phyloP scores from a whole-genome alignment of 768 basidiomycete species.

The Pleurotus platypus region DNA sequence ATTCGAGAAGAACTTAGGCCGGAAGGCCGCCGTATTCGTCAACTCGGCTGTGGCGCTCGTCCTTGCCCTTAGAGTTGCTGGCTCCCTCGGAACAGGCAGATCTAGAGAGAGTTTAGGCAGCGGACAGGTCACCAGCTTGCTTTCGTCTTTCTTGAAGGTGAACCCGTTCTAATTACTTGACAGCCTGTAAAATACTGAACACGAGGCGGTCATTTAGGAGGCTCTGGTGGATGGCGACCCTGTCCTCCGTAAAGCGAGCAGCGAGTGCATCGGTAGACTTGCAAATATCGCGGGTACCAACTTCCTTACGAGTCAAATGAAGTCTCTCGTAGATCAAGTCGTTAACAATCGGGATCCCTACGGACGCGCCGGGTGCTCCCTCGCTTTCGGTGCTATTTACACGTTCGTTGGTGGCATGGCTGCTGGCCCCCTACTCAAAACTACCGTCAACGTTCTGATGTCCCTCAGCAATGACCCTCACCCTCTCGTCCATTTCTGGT shows the following conservation, averaged over 20 bases:
- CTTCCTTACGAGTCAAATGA: slow-evolving; percentile 84
- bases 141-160: slow-evolving; percentile 82
- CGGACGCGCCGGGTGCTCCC: slow-evolving; percentile 88
- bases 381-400: slow-evolving; percentile 91
- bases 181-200: too few species aligned
- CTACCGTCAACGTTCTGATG: slow-evolving; percentile 92
- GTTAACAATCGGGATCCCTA: slow-evolving; percentile 93
- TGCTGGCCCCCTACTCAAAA: slow-evolving; percentile 91
- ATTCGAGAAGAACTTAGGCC: slow-evolving; percentile 39
- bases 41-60: slow-evolving; percentile 78
- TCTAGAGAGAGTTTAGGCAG: slow-evolving; percentile 66
- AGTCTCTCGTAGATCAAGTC: slow-evolving; percentile 88
- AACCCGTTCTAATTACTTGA: slow-evolving; percentile 8
- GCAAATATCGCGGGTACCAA: slow-evolving; percentile 78
- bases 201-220: slow-evolving; percentile 40
- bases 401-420: slow-evolving; percentile 91
- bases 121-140: slow-evolving; percentile 51
- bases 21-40: slow-evolving; percentile 78
- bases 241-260: slow-evolving; percentile 71
- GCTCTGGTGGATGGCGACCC: slow-evolving; percentile 78
- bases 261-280: slow-evolving; percentile 86
- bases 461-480: slow-evolving; percentile 95
- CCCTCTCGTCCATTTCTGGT: slow-evolving; percentile 94
- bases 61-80: slow-evolving; percentile 44
- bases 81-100: neutral